Evolutionary conservation across 1,284 basidiomycete species (phyloP), one percentile per base, ranked within the genome.

Genomic region (Austroboletus niveus): DNA sequence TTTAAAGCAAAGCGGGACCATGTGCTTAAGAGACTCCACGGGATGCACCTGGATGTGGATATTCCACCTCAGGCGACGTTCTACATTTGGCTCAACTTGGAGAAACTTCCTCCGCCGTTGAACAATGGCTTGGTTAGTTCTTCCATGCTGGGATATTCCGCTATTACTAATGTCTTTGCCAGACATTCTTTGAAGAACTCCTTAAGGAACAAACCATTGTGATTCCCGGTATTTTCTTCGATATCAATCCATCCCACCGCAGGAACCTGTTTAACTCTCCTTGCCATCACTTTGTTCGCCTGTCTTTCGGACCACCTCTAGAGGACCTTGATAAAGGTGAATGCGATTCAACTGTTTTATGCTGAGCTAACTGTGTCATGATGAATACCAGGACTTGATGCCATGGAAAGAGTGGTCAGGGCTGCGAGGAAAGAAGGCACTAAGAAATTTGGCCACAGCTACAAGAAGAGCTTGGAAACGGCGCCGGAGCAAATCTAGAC

Each of bases 161-260:
- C 29, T 41, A 12, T 49, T 42, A 34, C 45, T 11, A 34, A 49
- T 43, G n/a, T 1, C 14, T 27, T 47, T 57, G 45, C 22, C 53
- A 87, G 83, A 92, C 89, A 30, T 96, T 98, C 82, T 97, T 97
- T 65, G 94, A 98, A 66, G 94, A 97, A 71, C 75, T 93, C 35
- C 78, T 98, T 42, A 95, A 94, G 69, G 91, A 94, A 70, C 82
- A 90, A 69, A 87, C 89, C 27, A 94, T 94, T 57, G 89, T 93
- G 50, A 92, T 94, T 46, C 92, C 92, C 10, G 89, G 89, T 36
- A 88, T 95, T 57, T 94, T 94, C 78, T 96, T 96, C 62, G 93
- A 95, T 52, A 81, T 89, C 61, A 87, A 94, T 70, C 92, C 92
- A 15, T 64, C 89, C n/a, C 88, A 93, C 64, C 77, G 89, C 60